Conservation (phyloP, 306 rosid species). For the Arachis hypogaea region DNA sequence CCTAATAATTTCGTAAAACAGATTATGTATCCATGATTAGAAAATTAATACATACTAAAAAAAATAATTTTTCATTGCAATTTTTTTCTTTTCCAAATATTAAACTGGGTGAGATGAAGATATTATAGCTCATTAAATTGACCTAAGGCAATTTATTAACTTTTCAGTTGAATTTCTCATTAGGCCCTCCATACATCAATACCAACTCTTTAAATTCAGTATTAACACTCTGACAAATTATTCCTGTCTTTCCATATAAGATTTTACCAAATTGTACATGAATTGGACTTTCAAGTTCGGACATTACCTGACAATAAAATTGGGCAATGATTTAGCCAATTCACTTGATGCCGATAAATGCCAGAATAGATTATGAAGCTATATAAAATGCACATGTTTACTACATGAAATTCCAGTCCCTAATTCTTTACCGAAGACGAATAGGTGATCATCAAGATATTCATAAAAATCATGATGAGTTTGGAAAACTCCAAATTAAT, state of each 20-base stretch:
- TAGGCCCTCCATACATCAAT: conserved; percentile 84
- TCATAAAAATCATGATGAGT: too few species aligned
- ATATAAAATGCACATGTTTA: conserved; percentile 21
- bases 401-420: neutral
- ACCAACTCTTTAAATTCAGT: conserved; percentile 79
- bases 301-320: conserved; percentile 61
- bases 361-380: conserved; percentile 12
- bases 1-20: conserved; percentile 21
- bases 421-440: too few species aligned
- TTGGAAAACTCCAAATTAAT: too few species aligned
- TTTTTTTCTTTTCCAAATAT: conserved; percentile 22
- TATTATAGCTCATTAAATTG: conserved; percentile 40
- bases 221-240: conserved; percentile 76
- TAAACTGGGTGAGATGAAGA: conserved; percentile 14
- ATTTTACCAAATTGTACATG: conserved; percentile 56
- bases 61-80: neutral
- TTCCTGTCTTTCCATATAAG: conserved; percentile 67
- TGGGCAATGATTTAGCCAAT: conserved; percentile 28
- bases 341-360: conserved; percentile 21
- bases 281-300: conserved; percentile 79
- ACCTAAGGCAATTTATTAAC: conserved; percentile 68
- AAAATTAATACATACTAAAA: neutral
- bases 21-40: neutral
- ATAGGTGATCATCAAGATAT: too few species aligned
- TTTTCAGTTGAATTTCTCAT: conserved; percentile 74